Conservation (phyloP, 176 grass and related monocot genomes). For the Elaeis guineensis region DNA sequence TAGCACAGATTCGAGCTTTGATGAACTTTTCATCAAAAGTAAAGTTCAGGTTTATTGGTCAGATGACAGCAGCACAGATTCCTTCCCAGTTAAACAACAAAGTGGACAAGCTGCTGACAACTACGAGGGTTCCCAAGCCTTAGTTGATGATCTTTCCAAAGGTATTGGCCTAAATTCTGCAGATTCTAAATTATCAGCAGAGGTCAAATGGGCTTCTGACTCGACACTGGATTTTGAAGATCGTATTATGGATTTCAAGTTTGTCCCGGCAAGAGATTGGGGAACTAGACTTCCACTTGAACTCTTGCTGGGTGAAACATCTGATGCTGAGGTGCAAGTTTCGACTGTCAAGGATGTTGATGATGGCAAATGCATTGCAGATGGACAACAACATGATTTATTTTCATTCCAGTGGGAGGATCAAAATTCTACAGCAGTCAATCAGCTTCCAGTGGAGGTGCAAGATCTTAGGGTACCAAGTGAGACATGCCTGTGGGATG, state of each 20-base stretch:
- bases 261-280: constrained; percentile 10
- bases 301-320: constrained; percentile 40
- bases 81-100: neutral
- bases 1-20: constrained; percentile 10
- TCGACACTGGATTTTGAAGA: constrained; percentile 19
- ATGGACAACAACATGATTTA: too few species aligned
- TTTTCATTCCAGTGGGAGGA: too few species aligned
- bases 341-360: constrained; percentile 13
- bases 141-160: constrained; percentile 6
- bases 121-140: constrained; percentile 1
- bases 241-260: constrained; percentile 26
- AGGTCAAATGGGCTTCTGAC: constrained; percentile 19
- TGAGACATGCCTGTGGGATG: neutral
- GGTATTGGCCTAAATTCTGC: constrained; percentile 4
- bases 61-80: constrained; percentile 22
- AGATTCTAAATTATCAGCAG: neutral
- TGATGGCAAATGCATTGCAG: neutral
- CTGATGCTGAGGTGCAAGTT: constrained; percentile 25
- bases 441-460: constrained; percentile 19
- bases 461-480: constrained; percentile 10
- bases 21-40: constrained; percentile 13
- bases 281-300: constrained; percentile 31
- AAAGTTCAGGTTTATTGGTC: constrained; percentile 21
- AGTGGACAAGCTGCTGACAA: constrained; percentile 10
- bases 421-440: neutral